Percentiles rank a stretch among this genome's conserved stretches.
phyloP scores from a whole-genome alignment of 108 stramenopile genomes.

The Nannochloropsis granulata region DNA sequence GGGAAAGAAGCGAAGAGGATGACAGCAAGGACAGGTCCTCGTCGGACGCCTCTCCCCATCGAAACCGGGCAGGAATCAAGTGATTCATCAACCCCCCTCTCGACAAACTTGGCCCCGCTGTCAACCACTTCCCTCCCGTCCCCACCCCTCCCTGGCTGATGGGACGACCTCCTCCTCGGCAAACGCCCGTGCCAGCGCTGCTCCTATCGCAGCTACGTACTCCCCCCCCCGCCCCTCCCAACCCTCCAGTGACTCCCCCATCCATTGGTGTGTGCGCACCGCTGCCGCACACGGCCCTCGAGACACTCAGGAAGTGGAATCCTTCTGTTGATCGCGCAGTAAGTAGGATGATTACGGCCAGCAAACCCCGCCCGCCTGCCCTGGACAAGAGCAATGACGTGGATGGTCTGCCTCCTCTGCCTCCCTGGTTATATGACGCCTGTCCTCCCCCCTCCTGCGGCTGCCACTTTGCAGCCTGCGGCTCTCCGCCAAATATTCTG shows the following conservation, averaged over 20 bases:
- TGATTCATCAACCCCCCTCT: neutral
- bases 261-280: neutral
- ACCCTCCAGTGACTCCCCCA: neutral
- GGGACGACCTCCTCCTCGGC: neutral
- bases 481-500: neutral
- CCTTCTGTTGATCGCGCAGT: neutral
- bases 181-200: neutral
- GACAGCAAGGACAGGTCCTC: neutral
- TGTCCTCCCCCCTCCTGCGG: neutral
- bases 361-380: neutral
- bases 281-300: neutral
- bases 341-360: neutral
- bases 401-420: neutral
- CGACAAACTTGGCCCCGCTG: neutral
- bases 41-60: neutral
- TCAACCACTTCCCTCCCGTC: neutral
- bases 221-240: neutral
- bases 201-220: neutral
- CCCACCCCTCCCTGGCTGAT: neutral
- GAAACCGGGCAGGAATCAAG: neutral
- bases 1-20: neutral
- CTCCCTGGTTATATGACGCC: neutral
- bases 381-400: neutral
- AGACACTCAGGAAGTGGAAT: neutral
- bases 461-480: neutral